These are phyloP conservation scores for Pythium phragmiticola DNA, from an alignment of 352 stramenopile species.

Conservation along the genomic window DNA sequence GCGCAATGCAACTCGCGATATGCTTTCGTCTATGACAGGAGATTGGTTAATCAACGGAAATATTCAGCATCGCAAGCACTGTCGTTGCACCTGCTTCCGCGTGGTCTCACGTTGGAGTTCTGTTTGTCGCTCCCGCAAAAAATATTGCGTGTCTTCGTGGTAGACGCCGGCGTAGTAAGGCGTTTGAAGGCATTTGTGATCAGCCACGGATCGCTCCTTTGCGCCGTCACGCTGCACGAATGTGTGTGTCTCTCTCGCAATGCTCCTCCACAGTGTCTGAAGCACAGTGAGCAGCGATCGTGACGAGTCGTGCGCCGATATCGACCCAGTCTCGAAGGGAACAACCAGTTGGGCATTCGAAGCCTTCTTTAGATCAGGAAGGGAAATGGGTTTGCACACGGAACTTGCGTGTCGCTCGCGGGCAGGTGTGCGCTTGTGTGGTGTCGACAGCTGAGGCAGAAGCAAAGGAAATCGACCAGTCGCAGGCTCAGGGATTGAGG, in stretches of 20 bases:
- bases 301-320: slow-evolving; percentile 17
- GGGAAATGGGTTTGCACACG: not conserved
- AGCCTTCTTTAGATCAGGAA: slow-evolving; percentile 5
- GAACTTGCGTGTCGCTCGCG: not conserved
- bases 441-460: not conserved
- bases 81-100: slow-evolving; percentile 7
- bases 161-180: slow-evolving; percentile 16
- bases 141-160: slow-evolving; percentile 26
- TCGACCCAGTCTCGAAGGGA: slow-evolving; percentile 1
- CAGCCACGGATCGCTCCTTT: not conserved
- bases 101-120: slow-evolving; percentile 11
- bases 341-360: slow-evolving; percentile 1
- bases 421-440: not conserved
- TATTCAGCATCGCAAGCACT: not conserved
- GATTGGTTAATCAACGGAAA: not conserved
- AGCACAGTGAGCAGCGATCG: slow-evolving; percentile 45
- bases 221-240: slow-evolving; percentile 32
- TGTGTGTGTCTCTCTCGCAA: slow-evolving; percentile 32
- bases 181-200: slow-evolving; percentile 13
- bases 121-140: slow-evolving; percentile 16
- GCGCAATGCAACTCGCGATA: slow-evolving; percentile 51
- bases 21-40: slow-evolving; percentile 31
- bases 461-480: not conserved
- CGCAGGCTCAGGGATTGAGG: not conserved
- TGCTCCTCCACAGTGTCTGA: slow-evolving; percentile 45